Percentiles rank a stretch among this genome's conserved stretches.
These are phyloP conservation scores for Chrysanthemum lavandulifolium DNA, from an alignment of 129 eudicot genomes.

Conservation along the genomic window DNA sequence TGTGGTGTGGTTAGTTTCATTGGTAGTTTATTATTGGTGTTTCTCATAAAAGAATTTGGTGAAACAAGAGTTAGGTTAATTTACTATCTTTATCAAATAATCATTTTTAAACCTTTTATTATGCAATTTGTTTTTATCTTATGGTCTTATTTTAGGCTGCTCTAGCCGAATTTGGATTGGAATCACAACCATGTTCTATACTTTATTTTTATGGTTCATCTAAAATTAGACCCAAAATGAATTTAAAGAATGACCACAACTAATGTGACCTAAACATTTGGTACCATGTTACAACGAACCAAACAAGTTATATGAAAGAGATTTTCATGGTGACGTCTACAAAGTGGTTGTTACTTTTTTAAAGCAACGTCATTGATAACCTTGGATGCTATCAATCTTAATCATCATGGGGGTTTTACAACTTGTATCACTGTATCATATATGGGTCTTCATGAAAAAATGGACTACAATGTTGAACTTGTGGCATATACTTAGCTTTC, in stretches of 20 bases:
- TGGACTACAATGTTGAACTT: too few species aligned
- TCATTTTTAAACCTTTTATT: too few species aligned
- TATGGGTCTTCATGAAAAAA: too few species aligned
- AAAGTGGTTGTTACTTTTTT: background rate
- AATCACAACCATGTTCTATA: background rate
- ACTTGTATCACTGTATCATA: too few species aligned
- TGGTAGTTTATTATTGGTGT: background rate
- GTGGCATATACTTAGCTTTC: too few species aligned
- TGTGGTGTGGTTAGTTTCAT: background rate
- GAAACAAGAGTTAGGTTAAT: slow-evolving; percentile 8
- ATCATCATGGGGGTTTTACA: too few species aligned
- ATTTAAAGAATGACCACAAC: background rate
- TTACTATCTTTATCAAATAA: background rate
- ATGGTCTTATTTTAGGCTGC: background rate
- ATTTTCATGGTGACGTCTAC: background rate
- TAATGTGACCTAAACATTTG: background rate
- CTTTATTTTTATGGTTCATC: background rate
- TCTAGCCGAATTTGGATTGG: too few species aligned
- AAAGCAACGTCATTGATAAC: background rate
- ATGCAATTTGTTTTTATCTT: background rate
- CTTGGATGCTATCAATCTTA: too few species aligned
- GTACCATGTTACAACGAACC: background rate
- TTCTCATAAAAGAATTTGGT: background rate
- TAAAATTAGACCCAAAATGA: background rate
- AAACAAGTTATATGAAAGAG: background rate